Base-by-base conservation (phyloP, 2,329 filamentous ascomycete genomes). In the Diaporthe nobilis region DNA sequence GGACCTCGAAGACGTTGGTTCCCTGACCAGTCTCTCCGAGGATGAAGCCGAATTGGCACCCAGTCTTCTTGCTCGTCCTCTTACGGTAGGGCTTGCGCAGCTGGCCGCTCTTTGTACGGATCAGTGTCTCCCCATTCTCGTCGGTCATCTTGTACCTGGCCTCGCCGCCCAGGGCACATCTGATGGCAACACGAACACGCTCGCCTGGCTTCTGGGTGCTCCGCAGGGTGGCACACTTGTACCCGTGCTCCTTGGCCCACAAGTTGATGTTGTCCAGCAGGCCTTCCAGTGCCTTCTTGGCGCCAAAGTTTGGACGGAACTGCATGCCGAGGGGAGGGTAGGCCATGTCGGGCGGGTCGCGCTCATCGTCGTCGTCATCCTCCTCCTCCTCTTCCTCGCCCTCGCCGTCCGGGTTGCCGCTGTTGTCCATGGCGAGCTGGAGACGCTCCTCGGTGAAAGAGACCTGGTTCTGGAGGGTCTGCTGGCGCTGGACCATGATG, bases 11-110 rank as follows among this genome's bases (percentile, higher is more conserved):
- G 68, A 77, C 44, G 68, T 76, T 76, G 10, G 75, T 76, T 1
- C 71, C 71, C 75, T 77, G 76, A n/a, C 76, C 76, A 4, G 76
- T 76, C 76, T 77, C 76, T 4, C 76, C 76, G 20, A 77, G 72
- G 55, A 77, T 77, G 55, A 77, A 77, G 53, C 76, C 76, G 15
- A 77, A 77, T 47, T 76, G 74, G 47, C 76, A 77, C 6, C 76
- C 76, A 13, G 76, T 77, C 72, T 77, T 77, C 76, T 77, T 77
- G 76, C 76, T 77, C 44, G 75, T 77, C 67, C 76, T 73, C 76
- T 77, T 77, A 47, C 76, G 76, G 57, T 77, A 77, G 47, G 76
- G 76, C 61, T 77, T 77, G 28, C 76, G 75, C 61, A 77, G 75
- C 75, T 77, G 76, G 55, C 76, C 76, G 31, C 60, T 77, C 72